Percentiles rank a stretch among this genome's conserved stretches.
phyloP scores from a whole-genome alignment of 352 stramenopile genomes.

The Ophiocytium majus region DNA sequence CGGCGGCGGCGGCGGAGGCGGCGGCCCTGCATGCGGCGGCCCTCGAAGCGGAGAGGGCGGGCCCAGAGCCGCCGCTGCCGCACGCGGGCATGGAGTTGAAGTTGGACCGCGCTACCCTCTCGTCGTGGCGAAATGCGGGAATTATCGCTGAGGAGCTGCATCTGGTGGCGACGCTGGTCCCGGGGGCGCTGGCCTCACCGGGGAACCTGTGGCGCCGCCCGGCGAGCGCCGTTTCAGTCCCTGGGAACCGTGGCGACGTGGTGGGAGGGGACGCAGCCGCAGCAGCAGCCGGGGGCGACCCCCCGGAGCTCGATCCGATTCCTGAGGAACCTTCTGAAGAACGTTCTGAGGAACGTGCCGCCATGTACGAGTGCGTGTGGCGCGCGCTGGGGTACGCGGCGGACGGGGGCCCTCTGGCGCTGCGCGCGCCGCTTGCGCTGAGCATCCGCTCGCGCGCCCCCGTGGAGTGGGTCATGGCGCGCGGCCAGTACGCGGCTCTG shows the following conservation, averaged over 20 bases:
- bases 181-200: background rate
- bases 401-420: background rate
- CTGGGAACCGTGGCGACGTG: background rate
- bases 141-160: background rate
- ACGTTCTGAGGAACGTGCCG: no score
- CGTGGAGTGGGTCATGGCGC: constrained; percentile 18
- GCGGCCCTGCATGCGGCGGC: background rate
- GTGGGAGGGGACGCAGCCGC: background rate
- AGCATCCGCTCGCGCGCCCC: background rate
- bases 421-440: background rate
- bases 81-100: background rate
- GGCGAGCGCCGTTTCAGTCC: background rate
- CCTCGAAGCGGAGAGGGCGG: background rate
- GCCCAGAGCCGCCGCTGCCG: background rate
- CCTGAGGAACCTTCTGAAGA: no score
- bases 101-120: background rate
- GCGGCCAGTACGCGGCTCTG: constrained; percentile 1
- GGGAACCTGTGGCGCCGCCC: background rate
- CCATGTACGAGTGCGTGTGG: constrained; percentile 12
- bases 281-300: background rate
- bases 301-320: no score
- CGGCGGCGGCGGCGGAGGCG: background rate
- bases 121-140: background rate
- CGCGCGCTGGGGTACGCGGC: background rate
- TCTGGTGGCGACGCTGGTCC: background rate